These are phyloP conservation scores for Alloascoidea hylecoeti DNA, from an alignment of 805 yeast species.

Conservation along the genomic window DNA sequence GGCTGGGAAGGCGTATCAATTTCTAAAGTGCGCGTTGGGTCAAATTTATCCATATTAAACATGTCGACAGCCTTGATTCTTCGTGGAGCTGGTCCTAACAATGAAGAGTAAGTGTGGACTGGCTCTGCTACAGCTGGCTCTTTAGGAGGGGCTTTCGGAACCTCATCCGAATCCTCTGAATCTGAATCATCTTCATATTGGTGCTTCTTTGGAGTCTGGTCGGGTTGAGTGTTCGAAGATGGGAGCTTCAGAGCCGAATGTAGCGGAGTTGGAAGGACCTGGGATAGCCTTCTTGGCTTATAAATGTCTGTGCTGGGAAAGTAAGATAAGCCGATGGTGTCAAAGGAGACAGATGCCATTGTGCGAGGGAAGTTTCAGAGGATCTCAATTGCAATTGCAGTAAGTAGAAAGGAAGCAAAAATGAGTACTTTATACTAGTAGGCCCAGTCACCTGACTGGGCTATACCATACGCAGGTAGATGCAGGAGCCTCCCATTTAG, in stretches of 20 bases:
- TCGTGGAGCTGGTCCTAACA: not conserved
- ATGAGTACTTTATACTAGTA: too few species aligned
- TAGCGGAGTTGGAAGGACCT: not conserved
- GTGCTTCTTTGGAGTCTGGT: slow-evolving; percentile 1
- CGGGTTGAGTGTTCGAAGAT: slow-evolving; percentile 1
- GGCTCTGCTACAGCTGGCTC: not conserved
- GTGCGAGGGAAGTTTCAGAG: too few species aligned
- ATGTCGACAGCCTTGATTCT: not conserved
- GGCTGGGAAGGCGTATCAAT: not conserved
- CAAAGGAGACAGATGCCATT: too few species aligned
- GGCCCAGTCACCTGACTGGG: too few species aligned
- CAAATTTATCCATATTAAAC: not conserved
- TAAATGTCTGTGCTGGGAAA: not conserved
- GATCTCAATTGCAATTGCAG: too few species aligned
- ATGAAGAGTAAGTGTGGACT: not conserved
- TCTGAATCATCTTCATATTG: not conserved
- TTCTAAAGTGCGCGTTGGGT: not conserved
- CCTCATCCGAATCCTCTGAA: not conserved
- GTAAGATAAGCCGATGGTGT: slow-evolving; percentile 1
- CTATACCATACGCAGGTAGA: too few species aligned
- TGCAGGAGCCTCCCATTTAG: too few species aligned
- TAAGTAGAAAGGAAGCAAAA: too few species aligned
- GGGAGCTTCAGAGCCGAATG: not conserved
- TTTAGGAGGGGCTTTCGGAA: not conserved
- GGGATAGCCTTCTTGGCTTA: not conserved